Evolutionary conservation across 2,329 filamentous ascomycete species (phyloP).

Genomic region (Fusarium citri): DNA sequence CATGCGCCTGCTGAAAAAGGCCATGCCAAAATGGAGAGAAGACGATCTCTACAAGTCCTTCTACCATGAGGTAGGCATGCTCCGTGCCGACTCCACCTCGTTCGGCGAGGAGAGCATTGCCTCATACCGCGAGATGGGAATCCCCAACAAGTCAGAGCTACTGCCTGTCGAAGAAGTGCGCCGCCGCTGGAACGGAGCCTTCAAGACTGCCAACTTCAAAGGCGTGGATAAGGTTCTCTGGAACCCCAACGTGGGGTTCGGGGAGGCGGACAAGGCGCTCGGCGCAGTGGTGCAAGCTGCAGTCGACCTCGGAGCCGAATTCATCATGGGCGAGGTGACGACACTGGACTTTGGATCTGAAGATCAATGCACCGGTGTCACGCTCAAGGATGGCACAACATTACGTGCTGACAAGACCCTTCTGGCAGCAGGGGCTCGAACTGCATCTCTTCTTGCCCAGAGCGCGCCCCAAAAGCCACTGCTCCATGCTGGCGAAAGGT

Average conservation of each 20-base stretch:
- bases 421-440: constrained; percentile 68
- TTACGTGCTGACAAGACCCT: constrained; percentile 65
- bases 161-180: constrained; percentile 64
- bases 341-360: constrained; percentile 59
- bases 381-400: constrained; percentile 57
- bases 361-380: constrained; percentile 62
- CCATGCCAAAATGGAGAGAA: constrained; percentile 55
- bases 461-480: constrained; percentile 61
- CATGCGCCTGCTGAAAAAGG: constrained; percentile 55
- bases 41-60: constrained; percentile 63
- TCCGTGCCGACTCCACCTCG: constrained; percentile 54
- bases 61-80: constrained; percentile 70
- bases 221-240: constrained; percentile 66
- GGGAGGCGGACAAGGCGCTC: constrained; percentile 67
- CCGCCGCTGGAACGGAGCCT: constrained; percentile 66
- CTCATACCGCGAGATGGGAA: constrained; percentile 51
- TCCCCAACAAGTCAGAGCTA: constrained; percentile 55
- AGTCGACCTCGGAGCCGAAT: constrained; percentile 66
- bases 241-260: constrained; percentile 70
- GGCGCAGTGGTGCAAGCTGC: constrained; percentile 64
- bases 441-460: constrained; percentile 64
- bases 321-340: constrained; percentile 63
- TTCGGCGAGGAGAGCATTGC: constrained; percentile 59
- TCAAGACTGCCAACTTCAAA: constrained; percentile 67
- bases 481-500: constrained; percentile 64